Conservation (phyloP, 768 basidiomycete species). For the Russula brevipes region DNA sequence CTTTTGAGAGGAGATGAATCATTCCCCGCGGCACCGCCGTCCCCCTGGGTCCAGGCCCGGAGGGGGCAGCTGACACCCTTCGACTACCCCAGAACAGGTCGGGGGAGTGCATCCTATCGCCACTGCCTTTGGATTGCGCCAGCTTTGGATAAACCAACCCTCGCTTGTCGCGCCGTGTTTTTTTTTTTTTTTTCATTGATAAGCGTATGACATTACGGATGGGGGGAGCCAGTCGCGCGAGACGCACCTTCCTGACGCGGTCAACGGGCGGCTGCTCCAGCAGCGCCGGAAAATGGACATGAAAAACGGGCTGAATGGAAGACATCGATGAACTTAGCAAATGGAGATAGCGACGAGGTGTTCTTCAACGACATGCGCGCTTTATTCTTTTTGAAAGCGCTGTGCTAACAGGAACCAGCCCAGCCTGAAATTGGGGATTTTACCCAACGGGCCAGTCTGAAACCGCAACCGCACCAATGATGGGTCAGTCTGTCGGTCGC, state of each 20-base stretch:
- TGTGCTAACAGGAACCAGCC: constrained; percentile 9
- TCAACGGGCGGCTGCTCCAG: constrained; percentile 32
- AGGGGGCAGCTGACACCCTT: constrained; percentile 29
- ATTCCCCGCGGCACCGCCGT: constrained; percentile 3
- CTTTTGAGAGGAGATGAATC: constrained; percentile 3
- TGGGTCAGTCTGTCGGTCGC: background rate
- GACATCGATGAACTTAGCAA: constrained; percentile 21
- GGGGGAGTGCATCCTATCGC: constrained; percentile 32
- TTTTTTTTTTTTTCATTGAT: constrained; percentile 9
- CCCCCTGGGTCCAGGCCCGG: constrained; percentile 9
- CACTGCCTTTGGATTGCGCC: constrained; percentile 36
- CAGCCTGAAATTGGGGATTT: constrained; percentile 8
- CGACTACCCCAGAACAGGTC: constrained; percentile 38
- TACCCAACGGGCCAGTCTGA: constrained; percentile 10
- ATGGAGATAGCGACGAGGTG: constrained; percentile 20
- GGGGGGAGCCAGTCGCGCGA: background rate
- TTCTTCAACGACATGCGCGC: constrained; percentile 13
- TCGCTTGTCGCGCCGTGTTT: constrained; percentile 18
- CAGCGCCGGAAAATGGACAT: constrained; percentile 34
- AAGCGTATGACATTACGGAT: constrained; percentile 10
- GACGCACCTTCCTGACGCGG: constrained; percentile 33
- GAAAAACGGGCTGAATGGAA: constrained; percentile 21
- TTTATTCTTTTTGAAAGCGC: constrained; percentile 4
- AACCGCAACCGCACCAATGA: constrained; percentile 3
- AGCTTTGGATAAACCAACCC: constrained; percentile 38